Base-by-base conservation (phyloP, 2,329 filamentous ascomycete genomes). In the Penicillium palitans region DNA sequence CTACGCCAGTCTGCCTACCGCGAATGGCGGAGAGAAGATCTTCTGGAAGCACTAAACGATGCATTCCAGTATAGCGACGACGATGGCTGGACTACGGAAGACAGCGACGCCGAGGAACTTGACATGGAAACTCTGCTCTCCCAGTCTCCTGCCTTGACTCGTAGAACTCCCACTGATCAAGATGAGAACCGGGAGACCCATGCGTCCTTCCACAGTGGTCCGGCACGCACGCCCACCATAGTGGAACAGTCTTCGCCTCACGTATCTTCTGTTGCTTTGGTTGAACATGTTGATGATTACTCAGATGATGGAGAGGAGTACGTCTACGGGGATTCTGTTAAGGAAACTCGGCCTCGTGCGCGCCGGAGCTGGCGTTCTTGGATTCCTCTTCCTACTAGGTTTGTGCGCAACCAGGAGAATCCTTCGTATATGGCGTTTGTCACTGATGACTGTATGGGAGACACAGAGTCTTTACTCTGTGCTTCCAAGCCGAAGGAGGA, bases 381-480 rank as follows among this genome's bases (percentile, higher is more conserved):
- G 35, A 27, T 57, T 42, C 55, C 55, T 31, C 21, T 48, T 31
- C 55, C 50, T 29, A 42, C 17, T 37, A 44, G 50, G 44, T 15
- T 31, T 2, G 9, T 54, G 24, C 17, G 27, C 15, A 29, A 13
- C 24, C 17, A n/a, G 31, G 17, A 27, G 17, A 21, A 6, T n/a
- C 17, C 6, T 46, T 21, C 24, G 2, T 51, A 29, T 24, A 15
- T 15, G 39, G 15, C 35, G 5, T 17, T 39, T 15, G 27, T 40
- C 33, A 24, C 31, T 31, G 52, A 39, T 39, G 33, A 48, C 7
- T 19, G 40, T 29, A 25, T 40, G n/a, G 40, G 9, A 6, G 54
- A 31, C 6, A 15, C n/a, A 10, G 39, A 53, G 21, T 13, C 13
- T 40, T 41, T 51, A 27, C n/a, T 42, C 10, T 10, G 6, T 7